A percentile compares a stretch with the other conserved stretches of the same genome.
phyloP scores from a whole-genome alignment of 306 rosid species.

The Erythrophleum fordii region DNA sequence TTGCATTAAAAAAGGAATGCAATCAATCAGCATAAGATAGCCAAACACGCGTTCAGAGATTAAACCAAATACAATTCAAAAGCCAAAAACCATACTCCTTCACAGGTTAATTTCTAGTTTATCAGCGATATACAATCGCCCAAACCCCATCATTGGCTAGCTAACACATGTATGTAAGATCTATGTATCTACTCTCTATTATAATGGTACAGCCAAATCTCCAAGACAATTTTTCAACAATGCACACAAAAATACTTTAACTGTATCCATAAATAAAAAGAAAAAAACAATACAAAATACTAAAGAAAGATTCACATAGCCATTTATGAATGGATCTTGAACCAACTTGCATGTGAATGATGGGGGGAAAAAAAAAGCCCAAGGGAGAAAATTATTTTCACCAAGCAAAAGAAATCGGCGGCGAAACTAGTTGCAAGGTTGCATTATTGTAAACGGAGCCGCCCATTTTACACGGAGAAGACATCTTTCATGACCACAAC shows the following conservation, averaged over 20 bases:
- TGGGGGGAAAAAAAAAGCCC: too few species aligned
- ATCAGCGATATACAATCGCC: not conserved
- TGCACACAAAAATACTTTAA: conserved; percentile 15
- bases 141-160: too few species aligned
- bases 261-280: not conserved
- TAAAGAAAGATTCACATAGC: not conserved
- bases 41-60: not conserved
- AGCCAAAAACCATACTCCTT: not conserved
- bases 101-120: not conserved
- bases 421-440: conserved; percentile 36
- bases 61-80: not conserved
- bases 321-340: too few species aligned
- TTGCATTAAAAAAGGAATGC: too few species aligned
- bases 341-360: too few species aligned
- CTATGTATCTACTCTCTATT: not conserved
- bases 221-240: not conserved
- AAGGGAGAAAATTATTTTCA: conserved; percentile 23
- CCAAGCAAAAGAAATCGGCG: conserved; percentile 31
- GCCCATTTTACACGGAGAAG: conserved; percentile 29
- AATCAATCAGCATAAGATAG: too few species aligned
- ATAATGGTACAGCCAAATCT: conserved; percentile 29
- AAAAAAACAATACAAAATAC: not conserved
- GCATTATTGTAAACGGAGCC: conserved; percentile 31
- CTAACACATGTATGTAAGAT: too few species aligned
- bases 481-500: conserved; percentile 1